phyloP scores from a whole-genome alignment of 2,329 filamentous ascomycete species.

The Lojkania enalia region DNA sequence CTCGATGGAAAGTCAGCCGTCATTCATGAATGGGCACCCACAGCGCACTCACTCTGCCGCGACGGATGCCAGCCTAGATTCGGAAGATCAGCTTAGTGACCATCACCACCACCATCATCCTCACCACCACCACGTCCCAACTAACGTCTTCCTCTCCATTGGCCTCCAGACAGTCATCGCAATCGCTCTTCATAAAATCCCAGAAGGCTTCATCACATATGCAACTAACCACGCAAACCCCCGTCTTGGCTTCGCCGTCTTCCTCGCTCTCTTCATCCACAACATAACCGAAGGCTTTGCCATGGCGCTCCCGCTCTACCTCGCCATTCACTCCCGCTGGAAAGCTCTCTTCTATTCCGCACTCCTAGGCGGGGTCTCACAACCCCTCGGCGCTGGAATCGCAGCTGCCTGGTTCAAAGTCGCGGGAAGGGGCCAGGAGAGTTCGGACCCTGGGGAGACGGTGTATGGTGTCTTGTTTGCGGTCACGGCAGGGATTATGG shows the following conservation, averaged over 20 bases:
- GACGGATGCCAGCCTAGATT: neutral
- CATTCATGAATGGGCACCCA: constrained; percentile 19
- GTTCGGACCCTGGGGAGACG: constrained; percentile 55
- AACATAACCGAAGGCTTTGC: constrained; percentile 98
- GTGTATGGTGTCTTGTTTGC: constrained; percentile 84
- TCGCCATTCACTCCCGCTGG: constrained; percentile 78
- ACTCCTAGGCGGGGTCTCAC: constrained; percentile 80
- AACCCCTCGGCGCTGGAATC: constrained; percentile 81
- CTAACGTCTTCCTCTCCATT: constrained; percentile 90
- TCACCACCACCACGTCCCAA: constrained; percentile 94
- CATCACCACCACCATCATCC: constrained; percentile 19
- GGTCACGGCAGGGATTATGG: constrained; percentile 90
- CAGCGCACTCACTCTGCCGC: constrained; percentile 19
- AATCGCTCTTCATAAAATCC: constrained; percentile 94
- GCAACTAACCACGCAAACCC: constrained; percentile 97
- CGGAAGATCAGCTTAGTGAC: neutral
- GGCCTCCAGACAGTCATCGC: constrained; percentile 95
- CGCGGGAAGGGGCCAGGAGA: constrained; percentile 56
- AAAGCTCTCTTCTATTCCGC: constrained; percentile 85
- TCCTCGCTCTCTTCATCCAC: constrained; percentile 94
- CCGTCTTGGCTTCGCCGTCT: constrained; percentile 83
- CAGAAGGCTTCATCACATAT: constrained; percentile 85
- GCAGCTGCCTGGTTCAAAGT: constrained; percentile 86
- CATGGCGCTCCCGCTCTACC: constrained; percentile 88
- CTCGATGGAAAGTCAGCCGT: constrained; percentile 20